These are phyloP conservation scores for Exophiala sp. DNA, from an alignment of 2,329 filamentous ascomycete genomes.

Conservation along the genomic window DNA sequence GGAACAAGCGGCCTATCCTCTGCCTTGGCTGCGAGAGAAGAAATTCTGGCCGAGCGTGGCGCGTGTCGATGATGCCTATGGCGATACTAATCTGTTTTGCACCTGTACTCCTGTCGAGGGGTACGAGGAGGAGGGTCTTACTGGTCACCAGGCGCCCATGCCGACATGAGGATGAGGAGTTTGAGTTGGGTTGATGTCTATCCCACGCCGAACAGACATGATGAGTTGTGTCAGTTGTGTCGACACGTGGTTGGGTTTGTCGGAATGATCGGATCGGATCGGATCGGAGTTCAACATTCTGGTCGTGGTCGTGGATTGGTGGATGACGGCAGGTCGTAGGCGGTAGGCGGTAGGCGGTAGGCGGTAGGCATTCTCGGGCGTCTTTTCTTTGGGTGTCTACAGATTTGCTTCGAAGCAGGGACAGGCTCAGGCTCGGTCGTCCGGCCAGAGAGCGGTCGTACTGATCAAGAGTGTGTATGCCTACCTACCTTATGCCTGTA, in stretches of 20 bases:
- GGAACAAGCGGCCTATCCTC: conserved; percentile 79
- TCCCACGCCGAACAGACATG: no score
- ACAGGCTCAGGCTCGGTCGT: no score
- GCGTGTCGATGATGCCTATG: conserved; percentile 83
- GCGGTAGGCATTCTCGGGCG: no score
- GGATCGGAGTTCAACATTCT: conserved; percentile 21
- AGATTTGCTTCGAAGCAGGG: no score
- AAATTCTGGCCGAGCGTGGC: conserved; percentile 95
- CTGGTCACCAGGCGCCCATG: conserved; percentile 21
- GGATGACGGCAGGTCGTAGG: not conserved
- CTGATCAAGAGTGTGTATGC: no score
- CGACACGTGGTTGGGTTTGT: no score
- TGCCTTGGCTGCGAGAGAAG: conserved; percentile 80
- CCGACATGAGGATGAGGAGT: conserved; percentile 13
- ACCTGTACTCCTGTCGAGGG: conserved; percentile 79
- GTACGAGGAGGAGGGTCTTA: conserved; percentile 21
- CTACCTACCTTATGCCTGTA: no score
- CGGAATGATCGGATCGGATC: no score
- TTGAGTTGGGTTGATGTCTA: not conserved
- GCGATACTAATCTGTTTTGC: conserved; percentile 90
- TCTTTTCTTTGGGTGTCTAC: no score
- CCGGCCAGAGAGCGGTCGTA: no score
- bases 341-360: no score
- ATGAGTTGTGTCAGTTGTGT: no score
- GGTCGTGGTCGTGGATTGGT: not conserved